Evolutionary conservation across 1,284 basidiomycete species (phyloP).

Genomic region (Tilletia horrida): DNA sequence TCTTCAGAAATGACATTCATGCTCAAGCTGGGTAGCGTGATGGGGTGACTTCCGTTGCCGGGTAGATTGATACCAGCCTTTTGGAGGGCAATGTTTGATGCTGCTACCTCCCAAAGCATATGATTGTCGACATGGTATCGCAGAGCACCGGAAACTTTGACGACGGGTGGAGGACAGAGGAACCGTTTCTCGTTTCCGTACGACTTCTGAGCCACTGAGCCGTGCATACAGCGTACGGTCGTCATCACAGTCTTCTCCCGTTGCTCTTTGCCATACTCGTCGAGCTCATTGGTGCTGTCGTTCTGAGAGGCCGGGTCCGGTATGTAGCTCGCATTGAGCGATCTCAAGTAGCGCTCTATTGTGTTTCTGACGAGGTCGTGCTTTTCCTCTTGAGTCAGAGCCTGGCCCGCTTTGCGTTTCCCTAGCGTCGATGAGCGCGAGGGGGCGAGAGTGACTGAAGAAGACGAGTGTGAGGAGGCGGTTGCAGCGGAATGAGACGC

Average conservation of each 20-base stretch:
- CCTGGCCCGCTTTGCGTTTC: constrained; percentile 11
- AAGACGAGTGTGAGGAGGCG: too few relatives aligned
- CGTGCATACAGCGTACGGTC: constrained; percentile 79
- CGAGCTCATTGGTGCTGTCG: neutral
- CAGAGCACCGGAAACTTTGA: constrained; percentile 78
- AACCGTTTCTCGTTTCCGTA: constrained; percentile 89
- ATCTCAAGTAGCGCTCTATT: neutral
- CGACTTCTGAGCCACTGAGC: constrained; percentile 84
- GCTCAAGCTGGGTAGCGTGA: constrained; percentile 58
- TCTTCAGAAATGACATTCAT: constrained; percentile 81
- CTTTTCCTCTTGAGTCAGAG: constrained; percentile 1
- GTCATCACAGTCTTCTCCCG: constrained; percentile 56
- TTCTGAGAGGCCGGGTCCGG: neutral
- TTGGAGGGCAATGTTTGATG: neutral
- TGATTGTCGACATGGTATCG: constrained; percentile 65
- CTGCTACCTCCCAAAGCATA: constrained; percentile 51
- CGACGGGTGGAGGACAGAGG: constrained; percentile 80
- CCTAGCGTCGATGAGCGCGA: neutral
- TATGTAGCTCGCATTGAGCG: neutral
- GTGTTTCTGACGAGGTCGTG: constrained; percentile 2
- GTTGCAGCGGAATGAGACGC: too few relatives aligned
- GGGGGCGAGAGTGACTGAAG: too few relatives aligned
- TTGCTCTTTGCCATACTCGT: neutral
- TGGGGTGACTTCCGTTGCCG: neutral
- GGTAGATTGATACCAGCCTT: neutral